Base-by-base conservation (phyloP, 129 eudicot genomes). In the Chrysanthemum lavandulifolium region DNA sequence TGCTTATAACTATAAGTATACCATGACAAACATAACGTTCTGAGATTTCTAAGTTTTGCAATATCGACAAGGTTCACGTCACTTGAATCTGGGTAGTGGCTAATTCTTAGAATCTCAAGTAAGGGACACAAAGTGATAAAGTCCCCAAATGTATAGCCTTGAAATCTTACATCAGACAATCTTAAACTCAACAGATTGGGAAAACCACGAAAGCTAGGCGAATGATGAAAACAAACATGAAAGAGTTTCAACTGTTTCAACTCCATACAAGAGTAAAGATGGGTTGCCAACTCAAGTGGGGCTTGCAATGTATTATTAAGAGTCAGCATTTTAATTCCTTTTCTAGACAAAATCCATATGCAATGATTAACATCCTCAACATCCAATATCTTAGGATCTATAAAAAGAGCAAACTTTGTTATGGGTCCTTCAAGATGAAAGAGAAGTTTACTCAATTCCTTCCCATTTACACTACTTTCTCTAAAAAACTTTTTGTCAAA, bases 401-500 rank as follows among this genome's bases (percentile, higher is more conserved):
- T 73, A 13, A 10, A 61, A 50, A 61, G 77, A 13, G 29, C 21
- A 11, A 73, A 73, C 69, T 73, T 73, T 50, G 77, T 61, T 25
- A 73, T 49, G 18, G 69, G 14, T 25, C 77, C 77, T n/a, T 48
- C 61, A 27, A 73, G 13, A 27, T 48, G 33, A 27, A 61, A 31
- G 43, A 73, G 77, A 61, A 73, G 13, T 53, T 27, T 49, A 61
- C 53, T 36, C 31, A 73, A 4, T 15, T 48, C 51, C 18, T 33
- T 73, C 31, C 10, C 60, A 27, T 40, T 19, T 1, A 16, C 13
- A 0, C 4, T 4, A 4, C 9, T 4, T 13, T 27, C 0, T 5
- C 10, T 29, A 9, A 10, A 61, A 15, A 73, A 48, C 12, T 50
- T 2, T 0, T 10, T 8, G 15, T 61, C 77, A 61, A 73, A 61